Conservation (phyloP, 2,329 filamentous ascomycete genomes). For the Diplodia sapinea region DNA sequence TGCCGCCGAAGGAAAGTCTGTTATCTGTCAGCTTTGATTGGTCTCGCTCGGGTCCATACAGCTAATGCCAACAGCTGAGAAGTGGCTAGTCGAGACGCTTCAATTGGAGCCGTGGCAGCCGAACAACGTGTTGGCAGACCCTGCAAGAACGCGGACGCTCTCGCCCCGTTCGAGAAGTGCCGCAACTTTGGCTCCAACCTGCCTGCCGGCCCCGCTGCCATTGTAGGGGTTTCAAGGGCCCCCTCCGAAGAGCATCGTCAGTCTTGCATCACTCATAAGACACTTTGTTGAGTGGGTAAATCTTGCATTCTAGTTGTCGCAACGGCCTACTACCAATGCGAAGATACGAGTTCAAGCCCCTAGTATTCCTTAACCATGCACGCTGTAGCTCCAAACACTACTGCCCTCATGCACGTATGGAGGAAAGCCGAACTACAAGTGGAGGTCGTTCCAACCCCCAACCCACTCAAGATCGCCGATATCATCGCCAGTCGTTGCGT, state of each 20-base stretch:
- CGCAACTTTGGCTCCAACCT: not conserved
- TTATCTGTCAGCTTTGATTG: constrained; percentile 16
- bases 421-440: constrained; percentile 56
- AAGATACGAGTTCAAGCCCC: constrained; percentile 32
- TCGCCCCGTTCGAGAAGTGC: constrained; percentile 6
- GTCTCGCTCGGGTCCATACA: not conserved
- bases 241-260: no score
- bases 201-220: not conserved
- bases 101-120: not conserved
- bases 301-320: constrained; percentile 32
- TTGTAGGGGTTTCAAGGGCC: not conserved
- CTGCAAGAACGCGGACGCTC: not conserved
- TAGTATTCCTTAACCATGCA: constrained; percentile 24
- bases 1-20: not conserved
- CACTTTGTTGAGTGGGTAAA: constrained; percentile 28
- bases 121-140: constrained; percentile 9
- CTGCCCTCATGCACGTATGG: constrained; percentile 24
- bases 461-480: constrained; percentile 90
- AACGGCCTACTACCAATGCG: constrained; percentile 31
- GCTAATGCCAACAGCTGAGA: not conserved
- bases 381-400: constrained; percentile 25
- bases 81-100: not conserved
- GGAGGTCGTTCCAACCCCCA: constrained; percentile 82
- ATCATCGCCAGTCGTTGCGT: constrained; percentile 61
- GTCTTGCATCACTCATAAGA: no score